Evolutionary conservation across 2,329 filamentous ascomycete genomes (phyloP).

Genomic region (Ophiocordyceps australis): DNA sequence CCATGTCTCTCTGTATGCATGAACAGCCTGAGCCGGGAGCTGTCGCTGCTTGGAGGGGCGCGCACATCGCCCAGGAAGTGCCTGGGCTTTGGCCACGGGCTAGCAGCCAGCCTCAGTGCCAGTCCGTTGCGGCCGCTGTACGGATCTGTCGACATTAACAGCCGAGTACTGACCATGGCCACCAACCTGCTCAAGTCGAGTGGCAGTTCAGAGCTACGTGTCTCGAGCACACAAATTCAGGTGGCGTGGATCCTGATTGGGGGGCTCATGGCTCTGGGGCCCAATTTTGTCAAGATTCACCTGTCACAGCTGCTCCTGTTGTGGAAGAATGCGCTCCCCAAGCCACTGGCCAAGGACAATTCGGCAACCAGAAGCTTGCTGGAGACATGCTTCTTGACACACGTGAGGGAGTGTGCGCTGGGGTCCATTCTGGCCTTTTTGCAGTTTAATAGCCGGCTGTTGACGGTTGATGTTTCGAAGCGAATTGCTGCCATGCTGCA

Average conservation of each 20-base stretch:
- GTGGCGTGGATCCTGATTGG: slow-evolving; percentile 96
- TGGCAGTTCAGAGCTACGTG: slow-evolving; percentile 72
- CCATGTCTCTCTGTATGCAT: slow-evolving; percentile 89
- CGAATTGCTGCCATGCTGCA: slow-evolving; percentile 88
- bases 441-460: slow-evolving; percentile 76
- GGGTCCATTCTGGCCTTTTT: slow-evolving; percentile 85
- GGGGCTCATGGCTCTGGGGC: slow-evolving; percentile 86
- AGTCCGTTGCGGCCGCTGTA: slow-evolving; percentile 79
- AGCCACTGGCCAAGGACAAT: slow-evolving; percentile 84
- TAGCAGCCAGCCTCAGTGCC: slow-evolving; percentile 80
- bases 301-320: slow-evolving; percentile 80
- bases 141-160: slow-evolving; percentile 90
- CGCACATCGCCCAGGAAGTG: slow-evolving; percentile 69
- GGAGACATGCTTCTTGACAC: slow-evolving; percentile 82
- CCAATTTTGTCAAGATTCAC: slow-evolving; percentile 98
- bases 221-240: slow-evolving; percentile 88
- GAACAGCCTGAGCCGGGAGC: slow-evolving; percentile 81
- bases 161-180: slow-evolving; percentile 75
- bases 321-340: slow-evolving; percentile 95
- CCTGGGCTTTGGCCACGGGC: slow-evolving; percentile 77
- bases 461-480: slow-evolving; percentile 89
- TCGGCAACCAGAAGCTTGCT: slow-evolving; percentile 66
- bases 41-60: slow-evolving; percentile 56
- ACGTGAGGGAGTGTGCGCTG: slow-evolving; percentile 86
- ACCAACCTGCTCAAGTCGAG: slow-evolving; percentile 86